Percentiles rank a stretch among this genome's conserved stretches.
phyloP scores from a whole-genome alignment of 2,329 filamentous ascomycete species.

The Ophiostoma ips region DNA sequence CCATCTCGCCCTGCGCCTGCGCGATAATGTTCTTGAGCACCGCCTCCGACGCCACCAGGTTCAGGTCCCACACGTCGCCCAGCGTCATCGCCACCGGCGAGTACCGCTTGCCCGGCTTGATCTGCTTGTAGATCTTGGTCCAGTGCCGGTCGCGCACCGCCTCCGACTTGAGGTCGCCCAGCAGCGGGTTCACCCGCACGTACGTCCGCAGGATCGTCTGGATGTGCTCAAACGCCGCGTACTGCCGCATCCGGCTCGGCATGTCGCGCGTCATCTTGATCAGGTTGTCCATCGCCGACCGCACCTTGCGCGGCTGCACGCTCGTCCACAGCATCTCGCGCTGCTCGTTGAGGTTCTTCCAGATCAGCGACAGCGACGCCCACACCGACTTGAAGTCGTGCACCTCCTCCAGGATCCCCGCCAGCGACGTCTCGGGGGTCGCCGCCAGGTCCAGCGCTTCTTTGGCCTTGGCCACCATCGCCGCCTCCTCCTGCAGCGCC shows the following conservation, averaged over 20 bases:
- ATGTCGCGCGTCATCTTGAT: conserved; percentile 99
- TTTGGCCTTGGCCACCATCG: conserved; percentile 93
- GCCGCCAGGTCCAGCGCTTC: conserved; percentile 85
- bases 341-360: conserved; percentile 89
- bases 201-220: conserved; percentile 80
- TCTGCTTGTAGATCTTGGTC: conserved; percentile 92
- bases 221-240: conserved; percentile 98
- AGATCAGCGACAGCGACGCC: conserved; percentile 89
- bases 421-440: conserved; percentile 64
- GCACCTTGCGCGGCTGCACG: conserved; percentile 85
- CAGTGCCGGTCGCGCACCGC: conserved; percentile 93
- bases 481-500: conserved; percentile 70
- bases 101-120: conserved; percentile 86
- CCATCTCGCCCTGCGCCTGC: conserved; percentile 96
- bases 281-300: conserved; percentile 74
- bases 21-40: conserved; percentile 87
- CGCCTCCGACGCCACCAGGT: conserved; percentile 72
- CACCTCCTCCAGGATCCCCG: conserved; percentile 84
- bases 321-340: conserved; percentile 89
- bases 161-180: conserved; percentile 88
- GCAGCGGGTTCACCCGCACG: conserved; percentile 77
- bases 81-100: conserved; percentile 89
- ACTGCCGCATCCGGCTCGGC: conserved; percentile 97
- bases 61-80: conserved; percentile 97
- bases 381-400: conserved; percentile 98